These are phyloP conservation scores for Pelargonium myrrhifolium DNA, from an alignment of 441 rosid genomes.

Conservation along the genomic window DNA sequence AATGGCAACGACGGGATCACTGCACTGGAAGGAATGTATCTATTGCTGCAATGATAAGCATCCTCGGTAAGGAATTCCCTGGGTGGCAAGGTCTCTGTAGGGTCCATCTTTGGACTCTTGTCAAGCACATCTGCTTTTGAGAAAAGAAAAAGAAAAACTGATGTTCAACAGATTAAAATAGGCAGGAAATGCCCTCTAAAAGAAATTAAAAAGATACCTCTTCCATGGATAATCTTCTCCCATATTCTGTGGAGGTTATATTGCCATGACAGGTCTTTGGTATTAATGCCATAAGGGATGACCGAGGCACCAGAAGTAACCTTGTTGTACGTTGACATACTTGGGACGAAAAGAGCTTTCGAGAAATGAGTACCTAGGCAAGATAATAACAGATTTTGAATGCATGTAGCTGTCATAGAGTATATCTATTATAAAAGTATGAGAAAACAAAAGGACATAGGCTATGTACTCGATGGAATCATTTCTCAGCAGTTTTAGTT, in stretches of 20 bases:
- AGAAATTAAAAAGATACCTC: constrained; percentile 26
- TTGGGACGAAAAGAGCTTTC: constrained; percentile 74
- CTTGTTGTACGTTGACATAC: constrained; percentile 65
- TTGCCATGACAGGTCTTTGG: constrained; percentile 70
- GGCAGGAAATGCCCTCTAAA: background rate
- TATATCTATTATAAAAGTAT: background rate
- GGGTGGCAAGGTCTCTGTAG: constrained; percentile 15
- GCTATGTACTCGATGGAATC: no score
- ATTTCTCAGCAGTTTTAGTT: background rate
- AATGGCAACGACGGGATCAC: constrained; percentile 70
- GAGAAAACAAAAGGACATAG: no score
- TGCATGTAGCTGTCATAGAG: background rate
- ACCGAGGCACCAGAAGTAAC: constrained; percentile 54
- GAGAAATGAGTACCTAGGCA: constrained; percentile 62
- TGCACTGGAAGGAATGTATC: background rate
- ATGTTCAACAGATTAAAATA: no score
- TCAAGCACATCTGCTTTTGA: constrained; percentile 9
- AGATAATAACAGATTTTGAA: constrained; percentile 14
- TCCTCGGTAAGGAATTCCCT: constrained; percentile 14
- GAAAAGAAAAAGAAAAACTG: background rate
- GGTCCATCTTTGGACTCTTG: constrained; percentile 5
- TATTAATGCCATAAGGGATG: constrained; percentile 33
- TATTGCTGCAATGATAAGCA: background rate
- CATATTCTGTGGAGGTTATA: constrained; percentile 57
- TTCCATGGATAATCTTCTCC: constrained; percentile 62